A percentile compares a stretch with the other conserved stretches of the same genome.
phyloP scores from a whole-genome alignment of 495 filamentous ascomycete genomes.

The Tuber calosporum region DNA sequence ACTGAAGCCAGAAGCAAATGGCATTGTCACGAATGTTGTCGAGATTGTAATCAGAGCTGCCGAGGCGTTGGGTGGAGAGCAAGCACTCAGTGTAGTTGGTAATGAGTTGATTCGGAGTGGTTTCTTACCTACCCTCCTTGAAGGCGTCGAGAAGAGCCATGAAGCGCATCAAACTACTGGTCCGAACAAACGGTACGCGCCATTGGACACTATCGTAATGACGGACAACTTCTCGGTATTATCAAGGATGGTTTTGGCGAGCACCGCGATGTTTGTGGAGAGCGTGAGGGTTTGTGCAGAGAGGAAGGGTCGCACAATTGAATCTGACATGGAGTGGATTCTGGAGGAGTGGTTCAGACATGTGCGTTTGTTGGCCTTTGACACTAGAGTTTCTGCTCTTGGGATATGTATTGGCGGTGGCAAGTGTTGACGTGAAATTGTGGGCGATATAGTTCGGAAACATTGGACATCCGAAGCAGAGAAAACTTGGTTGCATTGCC shows the following conservation, averaged over 20 bases:
- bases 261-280: slow-evolving; percentile 58
- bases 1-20: slow-evolving; percentile 59
- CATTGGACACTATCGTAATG: slow-evolving; percentile 61
- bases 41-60: slow-evolving; percentile 66
- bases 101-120: slow-evolving; percentile 62
- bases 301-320: slow-evolving; percentile 43
- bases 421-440: slow-evolving; percentile 1
- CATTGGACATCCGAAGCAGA: slow-evolving; percentile 62
- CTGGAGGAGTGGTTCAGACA: slow-evolving; percentile 80
- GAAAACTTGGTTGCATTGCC: slow-evolving; percentile 76
- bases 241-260: slow-evolving; percentile 65
- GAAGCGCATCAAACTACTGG: slow-evolving; percentile 69
- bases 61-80: slow-evolving; percentile 58
- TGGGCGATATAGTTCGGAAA: slow-evolving; percentile 54
- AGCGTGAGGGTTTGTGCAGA: slow-evolving; percentile 48
- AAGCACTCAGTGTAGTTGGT: slow-evolving; percentile 58
- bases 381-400: not conserved
- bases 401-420: slow-evolving; percentile 4
- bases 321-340: slow-evolving; percentile 62
- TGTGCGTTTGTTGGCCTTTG: slow-evolving; percentile 21
- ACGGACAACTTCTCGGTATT: slow-evolving; percentile 80
- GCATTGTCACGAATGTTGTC: slow-evolving; percentile 58
- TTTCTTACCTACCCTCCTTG: slow-evolving; percentile 59
- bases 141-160: slow-evolving; percentile 63
- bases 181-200: slow-evolving; percentile 57